Percentiles rank a stretch among this genome's conserved stretches.
Conservation (phyloP, 1,139 yeast species). For the Blastobotrys buckinghamii region DNA sequence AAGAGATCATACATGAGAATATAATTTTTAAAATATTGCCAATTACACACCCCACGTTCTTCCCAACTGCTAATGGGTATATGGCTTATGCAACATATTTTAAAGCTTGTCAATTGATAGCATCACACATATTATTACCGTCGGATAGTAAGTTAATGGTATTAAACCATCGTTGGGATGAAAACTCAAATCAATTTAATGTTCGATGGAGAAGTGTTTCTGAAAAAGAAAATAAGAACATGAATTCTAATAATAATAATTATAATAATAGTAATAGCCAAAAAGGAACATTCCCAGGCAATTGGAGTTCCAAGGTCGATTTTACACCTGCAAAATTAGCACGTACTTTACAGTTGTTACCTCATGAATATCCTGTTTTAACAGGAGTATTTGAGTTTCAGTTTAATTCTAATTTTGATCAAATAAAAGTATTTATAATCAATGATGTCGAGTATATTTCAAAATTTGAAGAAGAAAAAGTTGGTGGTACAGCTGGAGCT, state of each 20-base stretch:
- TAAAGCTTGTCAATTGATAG: constrained; percentile 29
- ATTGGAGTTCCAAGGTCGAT: constrained; percentile 8
- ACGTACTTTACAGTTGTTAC: constrained; percentile 21
- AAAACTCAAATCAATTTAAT: constrained; percentile 14
- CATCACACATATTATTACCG: constrained; percentile 28
- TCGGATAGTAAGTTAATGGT: constrained; percentile 23
- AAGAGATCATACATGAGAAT: constrained; percentile 43
- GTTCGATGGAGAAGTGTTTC: constrained; percentile 24
- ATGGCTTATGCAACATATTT: constrained; percentile 48
- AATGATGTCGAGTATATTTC: constrained; percentile 68
- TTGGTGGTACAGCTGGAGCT: constrained; percentile 3
- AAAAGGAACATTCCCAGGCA: constrained; percentile 5
- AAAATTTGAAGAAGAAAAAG: constrained; percentile 17
- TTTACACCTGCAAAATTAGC: constrained; percentile 20
- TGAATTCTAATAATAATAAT: neutral
- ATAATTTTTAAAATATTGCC: constrained; percentile 62
- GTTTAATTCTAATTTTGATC: constrained; percentile 50
- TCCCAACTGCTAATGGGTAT: constrained; percentile 56
- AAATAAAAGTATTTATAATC: constrained; percentile 64
- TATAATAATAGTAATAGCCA: neutral
- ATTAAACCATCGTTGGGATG: constrained; percentile 17
- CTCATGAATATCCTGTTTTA: constrained; percentile 37
- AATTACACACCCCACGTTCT: constrained; percentile 47
- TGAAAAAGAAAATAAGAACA: neutral
- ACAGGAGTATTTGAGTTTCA: constrained; percentile 77